A percentile compares a stretch with the other conserved stretches of the same genome.
Conservation (phyloP, 352 stramenopile species). For the Labyrinthula sp. region DNA sequence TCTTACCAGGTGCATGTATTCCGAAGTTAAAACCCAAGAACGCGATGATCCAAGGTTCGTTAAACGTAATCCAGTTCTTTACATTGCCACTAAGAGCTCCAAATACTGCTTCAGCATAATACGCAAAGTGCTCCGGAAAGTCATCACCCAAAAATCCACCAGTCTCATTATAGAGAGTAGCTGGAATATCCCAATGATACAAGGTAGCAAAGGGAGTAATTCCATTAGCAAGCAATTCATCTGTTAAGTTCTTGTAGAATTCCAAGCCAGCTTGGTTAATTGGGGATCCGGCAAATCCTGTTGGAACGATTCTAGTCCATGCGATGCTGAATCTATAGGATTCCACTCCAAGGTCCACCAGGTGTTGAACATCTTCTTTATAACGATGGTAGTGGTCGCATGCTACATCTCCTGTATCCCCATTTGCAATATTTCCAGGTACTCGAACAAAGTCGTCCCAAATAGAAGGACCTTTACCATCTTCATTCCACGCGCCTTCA, state of each 20-base stretch:
- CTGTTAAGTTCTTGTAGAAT: conserved; percentile 74
- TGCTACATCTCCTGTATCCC: conserved; percentile 62
- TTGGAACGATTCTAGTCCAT: conserved; percentile 66
- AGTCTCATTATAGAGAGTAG: conserved; percentile 53
- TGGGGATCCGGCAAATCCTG: conserved; percentile 38
- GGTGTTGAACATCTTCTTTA: conserved; percentile 66
- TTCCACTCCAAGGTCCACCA: conserved; percentile 62
- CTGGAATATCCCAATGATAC: conserved; percentile 82
- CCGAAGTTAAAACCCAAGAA: conserved; percentile 59
- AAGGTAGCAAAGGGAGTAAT: conserved; percentile 74
- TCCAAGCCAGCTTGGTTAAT: conserved; percentile 60
- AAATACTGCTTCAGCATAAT: conserved; percentile 70
- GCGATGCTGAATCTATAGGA: conserved; percentile 69
- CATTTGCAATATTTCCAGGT: conserved; percentile 41
- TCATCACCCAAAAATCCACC: conserved; percentile 46
- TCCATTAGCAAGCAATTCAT: conserved; percentile 45
- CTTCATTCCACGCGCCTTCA: conserved; percentile 58
- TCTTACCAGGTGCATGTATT: conserved; percentile 49
- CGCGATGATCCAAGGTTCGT: conserved; percentile 66
- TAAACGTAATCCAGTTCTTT: conserved; percentile 78
- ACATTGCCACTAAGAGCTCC: conserved; percentile 63
- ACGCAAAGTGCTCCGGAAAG: conserved; percentile 46
- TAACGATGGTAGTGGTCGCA: conserved; percentile 73
- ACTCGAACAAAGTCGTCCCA: conserved; percentile 72
- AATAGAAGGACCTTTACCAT: conserved; percentile 55